Conservation (phyloP, 1,284 basidiomycete genomes). For the Puccinia horiana region DNA sequence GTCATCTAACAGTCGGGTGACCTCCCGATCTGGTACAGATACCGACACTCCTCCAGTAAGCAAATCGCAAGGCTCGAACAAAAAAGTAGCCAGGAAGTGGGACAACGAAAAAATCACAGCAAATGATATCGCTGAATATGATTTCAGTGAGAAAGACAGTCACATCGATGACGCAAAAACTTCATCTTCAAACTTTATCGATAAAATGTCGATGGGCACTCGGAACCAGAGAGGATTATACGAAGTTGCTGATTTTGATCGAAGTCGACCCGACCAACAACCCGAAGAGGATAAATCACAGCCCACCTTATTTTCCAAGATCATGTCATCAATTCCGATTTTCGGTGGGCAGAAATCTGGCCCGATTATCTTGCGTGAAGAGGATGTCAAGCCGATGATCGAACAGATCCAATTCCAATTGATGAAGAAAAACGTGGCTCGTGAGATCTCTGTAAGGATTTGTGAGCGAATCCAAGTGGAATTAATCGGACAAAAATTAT, state of each 20-base stretch:
- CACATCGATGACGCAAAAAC: slow-evolving; percentile 61
- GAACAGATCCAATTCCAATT: slow-evolving; percentile 94
- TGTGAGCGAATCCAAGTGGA: slow-evolving; percentile 88
- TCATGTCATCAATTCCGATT: slow-evolving; percentile 58
- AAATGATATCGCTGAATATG: slow-evolving; percentile 82
- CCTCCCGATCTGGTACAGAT: slow-evolving; percentile 43
- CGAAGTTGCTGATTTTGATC: slow-evolving; percentile 93
- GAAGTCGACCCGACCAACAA: slow-evolving; percentile 50
- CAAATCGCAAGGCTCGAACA: slow-evolving; percentile 58
- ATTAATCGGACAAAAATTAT: slow-evolving; percentile 82
- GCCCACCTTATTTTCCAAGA: slow-evolving; percentile 41
- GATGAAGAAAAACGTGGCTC: slow-evolving; percentile 98
- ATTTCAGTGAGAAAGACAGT: slow-evolving; percentile 65
- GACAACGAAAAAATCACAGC: slow-evolving; percentile 72
- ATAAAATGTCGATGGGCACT: slow-evolving; percentile 75
- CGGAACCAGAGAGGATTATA: slow-evolving; percentile 81
- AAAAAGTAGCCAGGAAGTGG: slow-evolving; percentile 89
- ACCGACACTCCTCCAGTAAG: slow-evolving; percentile 17
- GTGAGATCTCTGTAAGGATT: slow-evolving; percentile 88
- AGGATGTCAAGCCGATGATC: slow-evolving; percentile 82
- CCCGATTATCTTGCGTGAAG: slow-evolving; percentile 68
- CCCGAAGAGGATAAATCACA: slow-evolving; percentile 48
- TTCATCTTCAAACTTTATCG: slow-evolving; percentile 69
- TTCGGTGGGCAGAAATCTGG: slow-evolving; percentile 60
- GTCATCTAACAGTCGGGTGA: slow-evolving; percentile 18